Evolutionary conservation across 192 early-diverging fungal genomes (phyloP), one percentile per base, ranked within the genome.

Genomic region (Coemansia sp.): DNA sequence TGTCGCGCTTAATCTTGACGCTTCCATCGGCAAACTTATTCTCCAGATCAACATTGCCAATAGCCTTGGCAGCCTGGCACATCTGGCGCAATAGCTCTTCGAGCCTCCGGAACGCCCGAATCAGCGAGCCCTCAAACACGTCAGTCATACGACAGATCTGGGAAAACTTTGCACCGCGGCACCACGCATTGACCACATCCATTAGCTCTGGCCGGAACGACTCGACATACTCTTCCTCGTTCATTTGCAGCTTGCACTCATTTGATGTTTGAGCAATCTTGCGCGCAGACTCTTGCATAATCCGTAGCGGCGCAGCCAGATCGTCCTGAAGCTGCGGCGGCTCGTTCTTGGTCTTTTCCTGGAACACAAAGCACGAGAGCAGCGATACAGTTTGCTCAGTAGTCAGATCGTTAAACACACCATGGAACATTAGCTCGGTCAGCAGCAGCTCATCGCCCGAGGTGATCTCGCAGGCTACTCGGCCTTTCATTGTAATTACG

Each of bases 361-460:
- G 84, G 84, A 92, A 95, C 11, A 90, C 89, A 83, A 99, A 96
- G 71, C 94, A 96, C 54, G 90, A 92, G 51, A 99, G 70, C 38
- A 99, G 62, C 1, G 94, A 90, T 2, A 91, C 93, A 0, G 84
- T 84, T 64, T 95, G 93, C 61, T 97, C 95, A 2, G 88, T 86
- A 0, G 89, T 87, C 68, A 98, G 79, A 55, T 97, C 94, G 62
- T 95, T 96, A 76, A 98, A 97, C 5, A 93, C 92, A 56, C 94
- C 93, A 68, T 94, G 90, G 82, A 98, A 92, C 29, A 98, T 92
- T 88, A 98, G 89, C 84, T 98, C 97, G 0, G 95, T 96, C 64
- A 98, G 83, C 60, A 97, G 65, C 49, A 98, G 79, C 79, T 96
- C 94, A 79, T 97, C 95, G 10, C 94, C 97, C 9, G 91, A 85